Percentiles rank a stretch among this genome's conserved stretches.
These are phyloP conservation scores for Globisporangium spinosum DNA, from an alignment of 352 stramenopile genomes.

Conservation along the genomic window DNA sequence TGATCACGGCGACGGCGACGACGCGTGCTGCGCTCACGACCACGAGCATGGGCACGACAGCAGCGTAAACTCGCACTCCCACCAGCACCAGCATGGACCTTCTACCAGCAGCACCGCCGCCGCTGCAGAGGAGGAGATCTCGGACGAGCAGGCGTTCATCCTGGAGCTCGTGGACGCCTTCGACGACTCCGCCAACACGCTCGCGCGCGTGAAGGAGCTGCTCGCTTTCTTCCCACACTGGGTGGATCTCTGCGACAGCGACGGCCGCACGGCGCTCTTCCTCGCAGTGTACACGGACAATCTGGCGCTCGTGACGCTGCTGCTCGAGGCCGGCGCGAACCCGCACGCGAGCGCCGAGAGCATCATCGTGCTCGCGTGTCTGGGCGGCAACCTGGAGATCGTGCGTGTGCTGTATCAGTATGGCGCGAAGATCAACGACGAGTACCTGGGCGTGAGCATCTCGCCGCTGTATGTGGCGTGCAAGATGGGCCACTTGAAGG, in stretches of 20 bases:
- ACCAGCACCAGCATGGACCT: background rate
- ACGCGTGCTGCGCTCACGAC: background rate
- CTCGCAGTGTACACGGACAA: constrained; percentile 4
- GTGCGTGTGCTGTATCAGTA: background rate
- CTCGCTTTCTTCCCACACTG: constrained; percentile 2
- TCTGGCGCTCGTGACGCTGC: constrained; percentile 7
- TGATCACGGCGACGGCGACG: background rate
- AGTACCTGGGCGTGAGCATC: background rate
- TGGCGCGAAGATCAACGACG: constrained; percentile 3
- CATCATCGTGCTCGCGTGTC: constrained; percentile 12
- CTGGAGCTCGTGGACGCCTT: constrained; percentile 13
- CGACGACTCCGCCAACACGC: constrained; percentile 3
- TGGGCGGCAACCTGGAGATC: constrained; percentile 9
- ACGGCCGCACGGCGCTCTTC: constrained; percentile 11
- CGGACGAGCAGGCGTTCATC: constrained; percentile 10
- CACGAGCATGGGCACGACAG: constrained; percentile 2
- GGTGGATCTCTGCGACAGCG: constrained; percentile 5
- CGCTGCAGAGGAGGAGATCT: background rate
- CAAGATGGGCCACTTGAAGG: constrained; percentile 13
- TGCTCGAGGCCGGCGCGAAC: constrained; percentile 8
- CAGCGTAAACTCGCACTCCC: background rate
- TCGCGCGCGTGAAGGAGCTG: constrained; percentile 10
- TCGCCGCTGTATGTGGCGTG: constrained; percentile 14
- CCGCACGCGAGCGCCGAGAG: constrained; percentile 8
- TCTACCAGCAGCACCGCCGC: background rate